Conservation (phyloP, 202 grass and related monocot genomes). For the Digitaria exilis region DNA sequence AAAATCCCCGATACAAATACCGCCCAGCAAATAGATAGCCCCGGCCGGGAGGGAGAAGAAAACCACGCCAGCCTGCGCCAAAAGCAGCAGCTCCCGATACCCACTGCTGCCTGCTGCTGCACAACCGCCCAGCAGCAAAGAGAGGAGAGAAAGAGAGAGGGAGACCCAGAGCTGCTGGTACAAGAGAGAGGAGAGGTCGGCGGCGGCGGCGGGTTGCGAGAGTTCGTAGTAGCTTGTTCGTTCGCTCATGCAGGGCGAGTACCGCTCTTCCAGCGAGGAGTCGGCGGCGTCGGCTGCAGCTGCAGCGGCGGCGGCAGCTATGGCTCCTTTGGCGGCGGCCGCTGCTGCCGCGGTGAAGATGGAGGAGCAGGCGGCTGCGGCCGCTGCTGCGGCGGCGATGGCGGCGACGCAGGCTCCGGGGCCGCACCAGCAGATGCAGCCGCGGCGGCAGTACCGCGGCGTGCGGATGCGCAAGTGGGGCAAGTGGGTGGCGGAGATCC, state of each 20-base stretch:
- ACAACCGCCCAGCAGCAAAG: neutral
- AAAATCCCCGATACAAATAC: slow-evolving; percentile 74
- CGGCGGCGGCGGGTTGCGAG: neutral
- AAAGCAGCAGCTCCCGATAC: slow-evolving; percentile 37
- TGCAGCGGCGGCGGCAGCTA: neutral
- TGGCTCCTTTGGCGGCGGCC: slow-evolving; percentile 45
- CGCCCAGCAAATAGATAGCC: slow-evolving; percentile 47
- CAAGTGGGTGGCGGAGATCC: slow-evolving; percentile 99
- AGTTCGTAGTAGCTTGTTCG: neutral
- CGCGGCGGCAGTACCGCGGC: slow-evolving; percentile 62
- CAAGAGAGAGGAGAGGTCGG: neutral
- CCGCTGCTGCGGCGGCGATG: neutral
- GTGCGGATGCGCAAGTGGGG: slow-evolving; percentile 98
- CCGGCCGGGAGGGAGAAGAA: slow-evolving; percentile 1
- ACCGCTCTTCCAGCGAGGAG: slow-evolving; percentile 62
- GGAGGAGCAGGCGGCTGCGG: slow-evolving; percentile 21
- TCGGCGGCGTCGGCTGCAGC: slow-evolving; percentile 34
- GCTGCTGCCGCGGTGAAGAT: slow-evolving; percentile 29
- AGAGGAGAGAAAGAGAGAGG: neutral
- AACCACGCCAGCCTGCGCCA: slow-evolving; percentile 45
- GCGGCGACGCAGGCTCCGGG: neutral
- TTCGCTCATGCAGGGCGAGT: slow-evolving; percentile 60
- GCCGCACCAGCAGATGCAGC: slow-evolving; percentile 34
- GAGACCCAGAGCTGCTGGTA: too few species aligned
- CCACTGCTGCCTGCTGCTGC: neutral